These are phyloP conservation scores for Geotrichum phurueaensis DNA, from an alignment of 1,139 yeast genomes.

Conservation along the genomic window DNA sequence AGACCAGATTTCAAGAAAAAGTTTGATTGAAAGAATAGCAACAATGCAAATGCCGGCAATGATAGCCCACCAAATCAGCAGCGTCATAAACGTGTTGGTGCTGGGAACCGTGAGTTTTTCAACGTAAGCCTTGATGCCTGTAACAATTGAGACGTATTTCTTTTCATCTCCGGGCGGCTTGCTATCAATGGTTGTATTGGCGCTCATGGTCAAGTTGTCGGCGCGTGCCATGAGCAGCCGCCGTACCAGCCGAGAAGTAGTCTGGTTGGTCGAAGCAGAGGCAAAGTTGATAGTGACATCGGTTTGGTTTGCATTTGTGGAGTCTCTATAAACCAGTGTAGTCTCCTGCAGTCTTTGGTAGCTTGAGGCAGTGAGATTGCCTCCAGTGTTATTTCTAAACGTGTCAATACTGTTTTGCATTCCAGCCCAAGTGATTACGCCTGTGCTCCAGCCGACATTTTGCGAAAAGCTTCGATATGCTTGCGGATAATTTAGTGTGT, in stretches of 20 bases:
- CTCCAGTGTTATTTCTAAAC: constrained; percentile 32
- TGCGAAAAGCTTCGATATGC: constrained; percentile 32
- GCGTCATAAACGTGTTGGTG: constrained; percentile 33
- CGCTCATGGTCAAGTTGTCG: background rate
- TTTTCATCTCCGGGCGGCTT: background rate
- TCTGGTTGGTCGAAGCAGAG: constrained; percentile 1
- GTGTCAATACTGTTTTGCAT: constrained; percentile 32
- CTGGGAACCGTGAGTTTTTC: constrained; percentile 32
- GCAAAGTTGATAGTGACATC: background rate
- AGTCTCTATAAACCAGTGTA: constrained; percentile 26
- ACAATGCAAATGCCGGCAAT: constrained; percentile 26
- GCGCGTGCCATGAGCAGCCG: background rate
- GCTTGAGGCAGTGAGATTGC: constrained; percentile 27
- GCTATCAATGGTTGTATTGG: background rate
- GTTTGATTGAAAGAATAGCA: constrained; percentile 24
- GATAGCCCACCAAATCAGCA: constrained; percentile 33
- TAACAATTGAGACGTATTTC: constrained; percentile 25
- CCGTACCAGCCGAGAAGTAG: background rate
- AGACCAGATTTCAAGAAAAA: constrained; percentile 26
- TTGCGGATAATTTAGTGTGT: constrained; percentile 32
- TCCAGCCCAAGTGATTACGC: constrained; percentile 31
- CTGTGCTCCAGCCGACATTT: constrained; percentile 35
- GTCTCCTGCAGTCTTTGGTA: constrained; percentile 21
- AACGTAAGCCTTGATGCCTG: constrained; percentile 31
- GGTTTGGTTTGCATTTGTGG: constrained; percentile 13